Conservation (phyloP, 257 asterid genomes). For the Ballota nigra region DNA sequence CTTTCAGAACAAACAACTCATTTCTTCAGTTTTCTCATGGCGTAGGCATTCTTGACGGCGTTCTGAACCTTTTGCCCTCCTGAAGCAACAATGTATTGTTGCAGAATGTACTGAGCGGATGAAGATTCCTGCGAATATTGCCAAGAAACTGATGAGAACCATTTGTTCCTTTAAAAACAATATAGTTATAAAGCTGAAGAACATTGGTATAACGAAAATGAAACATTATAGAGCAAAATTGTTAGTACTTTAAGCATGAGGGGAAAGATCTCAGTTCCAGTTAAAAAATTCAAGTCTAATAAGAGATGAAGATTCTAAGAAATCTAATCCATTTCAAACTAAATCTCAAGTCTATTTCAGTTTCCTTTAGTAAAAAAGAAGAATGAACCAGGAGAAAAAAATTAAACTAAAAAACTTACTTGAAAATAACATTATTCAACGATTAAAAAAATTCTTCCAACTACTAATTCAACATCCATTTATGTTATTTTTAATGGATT, state of each 20-base stretch:
- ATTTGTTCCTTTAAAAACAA: not conserved
- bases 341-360: constrained; percentile 19
- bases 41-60: constrained; percentile 71
- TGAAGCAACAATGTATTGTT: constrained; percentile 84
- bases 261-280: constrained; percentile 12
- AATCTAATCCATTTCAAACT: constrained; percentile 1
- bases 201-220: not conserved
- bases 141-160: not conserved
- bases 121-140: constrained; percentile 68
- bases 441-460: not conserved
- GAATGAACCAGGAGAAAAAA: too few relatives aligned
- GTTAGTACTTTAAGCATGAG: not conserved
- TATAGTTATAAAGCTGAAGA: not conserved
- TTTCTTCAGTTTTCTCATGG: constrained; percentile 88
- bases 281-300: not conserved
- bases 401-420: too few relatives aligned
- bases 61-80: constrained; percentile 78
- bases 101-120: constrained; percentile 86
- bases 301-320: constrained; percentile 6
- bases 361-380: not conserved
- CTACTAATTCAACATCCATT: not conserved
- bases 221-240: not conserved
- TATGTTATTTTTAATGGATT: not conserved
- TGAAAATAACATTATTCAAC: not conserved
- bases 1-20: too few relatives aligned